phyloP scores from a whole-genome alignment of 345 rosid species.

The Stellera chamaejasme region DNA sequence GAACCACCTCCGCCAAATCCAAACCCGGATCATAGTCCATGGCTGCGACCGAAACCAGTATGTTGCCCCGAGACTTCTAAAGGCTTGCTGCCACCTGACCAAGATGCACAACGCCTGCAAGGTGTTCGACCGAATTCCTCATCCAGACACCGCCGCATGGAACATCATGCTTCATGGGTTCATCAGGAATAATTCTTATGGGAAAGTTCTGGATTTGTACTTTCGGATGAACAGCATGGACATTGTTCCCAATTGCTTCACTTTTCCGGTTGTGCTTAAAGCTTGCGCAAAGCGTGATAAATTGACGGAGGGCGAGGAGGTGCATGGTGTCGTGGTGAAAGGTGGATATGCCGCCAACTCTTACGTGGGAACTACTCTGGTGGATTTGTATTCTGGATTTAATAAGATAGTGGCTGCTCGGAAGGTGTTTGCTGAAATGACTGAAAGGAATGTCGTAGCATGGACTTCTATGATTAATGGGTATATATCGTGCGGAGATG shows the following conservation, averaged over 20 bases:
- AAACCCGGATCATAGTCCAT: constrained; percentile 29
- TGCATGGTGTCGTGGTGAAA: constrained; percentile 56
- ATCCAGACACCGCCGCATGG: constrained; percentile 39
- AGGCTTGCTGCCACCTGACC: constrained; percentile 14
- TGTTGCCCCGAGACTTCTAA: constrained; percentile 38
- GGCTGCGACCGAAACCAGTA: constrained; percentile 38
- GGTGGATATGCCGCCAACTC: constrained; percentile 45
- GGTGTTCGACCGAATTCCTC: constrained; percentile 57
- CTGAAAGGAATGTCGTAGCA: constrained; percentile 59
- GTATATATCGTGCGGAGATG: constrained; percentile 36
- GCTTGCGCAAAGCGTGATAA: constrained; percentile 43
- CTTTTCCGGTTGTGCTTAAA: constrained; percentile 59
- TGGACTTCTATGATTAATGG: constrained; percentile 65
- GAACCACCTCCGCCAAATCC: constrained; percentile 52
- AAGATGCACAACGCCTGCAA: constrained; percentile 40
- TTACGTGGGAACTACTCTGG: constrained; percentile 38
- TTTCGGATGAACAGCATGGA: constrained; percentile 36
- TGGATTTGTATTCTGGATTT: constrained; percentile 52
- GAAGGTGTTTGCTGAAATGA: constrained; percentile 56
- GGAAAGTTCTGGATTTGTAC: constrained; percentile 40
- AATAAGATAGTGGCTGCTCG: constrained; percentile 26
- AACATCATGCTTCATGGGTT: constrained; percentile 65
- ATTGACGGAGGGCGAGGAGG: constrained; percentile 47
- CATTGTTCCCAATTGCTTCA: constrained; percentile 58
- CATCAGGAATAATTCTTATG: constrained; percentile 20